Percentiles rank a stretch among this genome's conserved stretches.
Conservation (phyloP, 257 asterid species). For the Paulownia fortunei region DNA sequence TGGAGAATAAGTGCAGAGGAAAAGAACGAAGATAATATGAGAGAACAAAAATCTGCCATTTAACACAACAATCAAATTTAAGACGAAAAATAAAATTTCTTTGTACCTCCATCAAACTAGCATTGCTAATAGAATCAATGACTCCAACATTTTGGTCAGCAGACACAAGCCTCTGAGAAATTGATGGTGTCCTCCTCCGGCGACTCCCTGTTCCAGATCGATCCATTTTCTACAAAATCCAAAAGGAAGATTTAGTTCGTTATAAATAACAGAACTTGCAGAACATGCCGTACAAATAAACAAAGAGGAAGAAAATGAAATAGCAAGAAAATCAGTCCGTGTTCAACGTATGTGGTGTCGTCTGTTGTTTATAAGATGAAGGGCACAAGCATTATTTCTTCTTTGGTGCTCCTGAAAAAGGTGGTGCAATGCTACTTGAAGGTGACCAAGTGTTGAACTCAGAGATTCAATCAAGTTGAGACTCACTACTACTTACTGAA, state of each 20-base stretch:
- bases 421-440: no score
- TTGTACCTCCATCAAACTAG: conserved; percentile 86
- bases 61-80: neutral
- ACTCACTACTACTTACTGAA: no score
- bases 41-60: neutral
- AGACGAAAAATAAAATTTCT: neutral
- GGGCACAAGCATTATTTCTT: no score
- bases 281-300: neutral
- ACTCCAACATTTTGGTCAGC: conserved; percentile 48
- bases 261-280: neutral
- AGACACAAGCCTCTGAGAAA: conserved; percentile 59
- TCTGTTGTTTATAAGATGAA: no score
- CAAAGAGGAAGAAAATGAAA: neutral
- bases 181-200: conserved; percentile 63
- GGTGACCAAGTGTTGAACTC: no score
- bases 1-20: neutral
- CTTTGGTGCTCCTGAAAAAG: no score
- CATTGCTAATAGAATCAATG: conserved; percentile 73
- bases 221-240: conserved; percentile 68
- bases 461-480: no score
- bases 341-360: neutral
- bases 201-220: conserved; percentile 69
- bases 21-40: neutral
- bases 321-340: neutral
- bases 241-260: neutral